Evolutionary conservation across 169 alveolate genomes (phyloP).

Genomic region (Cytauxzoon felis): DNA sequence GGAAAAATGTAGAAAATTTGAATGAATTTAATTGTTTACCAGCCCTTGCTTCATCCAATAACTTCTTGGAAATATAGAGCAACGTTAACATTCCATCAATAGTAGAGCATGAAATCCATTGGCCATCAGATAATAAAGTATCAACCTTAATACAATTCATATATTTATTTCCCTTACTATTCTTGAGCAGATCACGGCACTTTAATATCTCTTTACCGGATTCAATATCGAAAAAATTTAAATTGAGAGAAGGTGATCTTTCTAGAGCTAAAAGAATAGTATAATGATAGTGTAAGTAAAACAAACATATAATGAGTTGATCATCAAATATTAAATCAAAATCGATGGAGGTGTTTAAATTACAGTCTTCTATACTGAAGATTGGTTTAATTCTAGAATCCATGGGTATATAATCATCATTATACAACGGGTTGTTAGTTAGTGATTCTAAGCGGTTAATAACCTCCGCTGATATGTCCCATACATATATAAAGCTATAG

Average conservation of each 20-base stretch:
- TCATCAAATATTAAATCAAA: conserved; percentile 19
- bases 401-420: conserved; percentile 38
- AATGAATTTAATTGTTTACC: too few species aligned
- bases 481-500: conserved; percentile 36
- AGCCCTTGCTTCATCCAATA: too few species aligned
- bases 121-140: neutral
- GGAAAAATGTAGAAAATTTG: too few species aligned
- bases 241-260: conserved; percentile 9
- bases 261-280: neutral
- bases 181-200: neutral
- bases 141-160: conserved; percentile 18
- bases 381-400: conserved; percentile 28
- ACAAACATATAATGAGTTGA: conserved; percentile 4
- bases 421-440: conserved; percentile 32
- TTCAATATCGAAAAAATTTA: conserved; percentile 3
- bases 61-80: conserved; percentile 1
- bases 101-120: conserved; percentile 9
- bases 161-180: conserved; percentile 2
- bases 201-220: neutral
- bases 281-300: neutral
- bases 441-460: conserved; percentile 4
- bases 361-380: neutral
- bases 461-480: conserved; percentile 47
- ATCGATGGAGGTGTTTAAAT: conserved; percentile 12
- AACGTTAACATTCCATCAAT: neutral